Percentiles rank a stretch among this genome's conserved stretches.
Conservation (phyloP, 176 grass and related monocot species). For the Musa schizocarpa region DNA sequence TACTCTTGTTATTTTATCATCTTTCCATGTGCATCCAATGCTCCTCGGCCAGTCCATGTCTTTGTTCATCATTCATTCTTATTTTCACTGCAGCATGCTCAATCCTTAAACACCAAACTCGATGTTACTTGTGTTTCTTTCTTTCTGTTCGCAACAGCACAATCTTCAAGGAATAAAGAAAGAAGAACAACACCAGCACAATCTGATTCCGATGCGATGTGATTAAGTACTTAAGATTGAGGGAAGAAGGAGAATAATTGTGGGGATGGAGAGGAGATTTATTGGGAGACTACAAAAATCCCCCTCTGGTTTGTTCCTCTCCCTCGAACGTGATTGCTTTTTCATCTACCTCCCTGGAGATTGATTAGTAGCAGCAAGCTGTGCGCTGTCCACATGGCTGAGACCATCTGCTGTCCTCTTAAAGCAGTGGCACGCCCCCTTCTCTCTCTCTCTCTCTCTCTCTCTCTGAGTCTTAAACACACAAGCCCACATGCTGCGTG, state of each 20-base stretch:
- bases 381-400: slow-evolving; percentile 12
- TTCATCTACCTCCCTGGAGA: neutral
- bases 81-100: no score
- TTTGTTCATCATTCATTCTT: neutral
- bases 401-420: slow-evolving; percentile 11
- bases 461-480: neutral
- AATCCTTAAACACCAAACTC: no score
- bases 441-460: neutral
- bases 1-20: neutral
- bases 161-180: no score
- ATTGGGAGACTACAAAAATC: slow-evolving; percentile 12
- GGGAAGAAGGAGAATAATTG: slow-evolving; percentile 6
- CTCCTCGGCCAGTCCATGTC: neutral
- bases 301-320: neutral
- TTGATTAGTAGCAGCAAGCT: neutral
- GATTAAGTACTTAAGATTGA: neutral
- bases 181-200: no score
- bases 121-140: neutral
- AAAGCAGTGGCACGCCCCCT: slow-evolving; percentile 11
- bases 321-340: neutral
- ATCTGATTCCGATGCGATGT: neutral
- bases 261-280: neutral
- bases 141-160: neutral
- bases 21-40: neutral
- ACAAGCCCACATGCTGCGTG: slow-evolving; percentile 6